Evolutionary conservation across 2,329 filamentous ascomycete species (phyloP).

Genomic region (Clonostachys rosea): DNA sequence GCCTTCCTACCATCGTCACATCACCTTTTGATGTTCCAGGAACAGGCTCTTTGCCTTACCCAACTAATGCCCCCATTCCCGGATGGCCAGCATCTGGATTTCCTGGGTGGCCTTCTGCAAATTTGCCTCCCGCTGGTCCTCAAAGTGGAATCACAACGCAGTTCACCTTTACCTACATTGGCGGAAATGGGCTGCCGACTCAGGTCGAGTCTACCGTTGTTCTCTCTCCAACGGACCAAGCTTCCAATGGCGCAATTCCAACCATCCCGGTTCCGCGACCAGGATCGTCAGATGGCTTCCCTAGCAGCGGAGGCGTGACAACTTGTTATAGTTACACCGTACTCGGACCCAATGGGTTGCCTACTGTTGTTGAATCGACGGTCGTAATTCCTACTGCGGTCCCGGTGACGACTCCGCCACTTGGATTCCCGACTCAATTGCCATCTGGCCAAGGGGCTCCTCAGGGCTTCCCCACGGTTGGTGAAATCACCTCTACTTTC

Average conservation of each 20-base stretch:
- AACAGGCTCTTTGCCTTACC: constrained; percentile 9
- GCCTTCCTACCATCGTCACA: constrained; percentile 1
- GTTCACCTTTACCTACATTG: constrained; percentile 9
- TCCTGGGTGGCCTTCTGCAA: not conserved
- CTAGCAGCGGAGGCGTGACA: not conserved
- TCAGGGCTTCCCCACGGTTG: not conserved
- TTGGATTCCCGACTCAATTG: not conserved
- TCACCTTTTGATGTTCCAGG: constrained; percentile 3
- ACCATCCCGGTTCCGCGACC: not conserved
- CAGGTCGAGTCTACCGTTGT: constrained; percentile 3
- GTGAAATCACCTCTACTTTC: not conserved
- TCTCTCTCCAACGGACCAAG: not conserved
- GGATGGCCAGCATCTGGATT: not conserved
- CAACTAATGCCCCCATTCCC: not conserved
- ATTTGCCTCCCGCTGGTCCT: constrained; percentile 1
- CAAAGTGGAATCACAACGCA: not conserved
- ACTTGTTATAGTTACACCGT: constrained; percentile 4
- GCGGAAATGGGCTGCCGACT: constrained; percentile 6
- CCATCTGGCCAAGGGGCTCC: not conserved
- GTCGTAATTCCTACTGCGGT: constrained; percentile 1
- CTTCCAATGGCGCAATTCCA: not conserved
- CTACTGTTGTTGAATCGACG: constrained; percentile 3
- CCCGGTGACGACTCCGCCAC: too few relatives aligned
- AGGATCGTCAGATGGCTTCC: not conserved
- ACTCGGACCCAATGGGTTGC: constrained; percentile 4